Percentiles rank a stretch among this genome's conserved stretches.
Evolutionary conservation across 768 basidiomycete species (phyloP).

Genomic region (Mycena crocata): DNA sequence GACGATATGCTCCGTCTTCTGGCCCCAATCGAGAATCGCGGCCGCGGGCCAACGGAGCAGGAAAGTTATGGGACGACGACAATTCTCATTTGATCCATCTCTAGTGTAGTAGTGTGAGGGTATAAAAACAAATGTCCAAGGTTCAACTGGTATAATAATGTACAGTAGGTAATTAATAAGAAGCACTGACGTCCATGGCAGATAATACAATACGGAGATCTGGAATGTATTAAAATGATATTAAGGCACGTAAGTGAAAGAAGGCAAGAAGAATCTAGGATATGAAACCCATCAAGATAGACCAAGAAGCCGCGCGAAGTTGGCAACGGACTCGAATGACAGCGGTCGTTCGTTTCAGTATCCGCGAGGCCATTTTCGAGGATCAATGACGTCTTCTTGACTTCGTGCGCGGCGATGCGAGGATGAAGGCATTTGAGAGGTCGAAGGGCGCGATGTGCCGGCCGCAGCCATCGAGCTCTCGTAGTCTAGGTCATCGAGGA

Average conservation of each 20-base stretch:
- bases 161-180: slow-evolving; percentile 30
- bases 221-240: slow-evolving; percentile 51
- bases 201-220: slow-evolving; percentile 30
- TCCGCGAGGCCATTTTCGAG: slow-evolving; percentile 63
- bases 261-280: slow-evolving; percentile 48
- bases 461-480: slow-evolving; percentile 46
- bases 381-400: slow-evolving; percentile 56
- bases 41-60: not conserved
- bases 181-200: slow-evolving; percentile 2
- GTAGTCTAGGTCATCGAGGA: slow-evolving; percentile 53
- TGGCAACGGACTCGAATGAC: slow-evolving; percentile 43
- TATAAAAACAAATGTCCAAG: slow-evolving; percentile 16
- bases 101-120: slow-evolving; percentile 18
- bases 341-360: slow-evolving; percentile 50
- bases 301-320: slow-evolving; percentile 31
- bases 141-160: slow-evolving; percentile 8
- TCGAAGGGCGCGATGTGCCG: slow-evolving; percentile 44
- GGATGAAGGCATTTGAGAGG: slow-evolving; percentile 42
- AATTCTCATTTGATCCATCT: slow-evolving; percentile 7
- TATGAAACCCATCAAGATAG: slow-evolving; percentile 29
- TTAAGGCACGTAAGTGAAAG: slow-evolving; percentile 52
- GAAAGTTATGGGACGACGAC: not conserved
- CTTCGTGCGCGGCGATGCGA: slow-evolving; percentile 59
- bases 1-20: slow-evolving; percentile 1
- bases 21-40: not conserved